phyloP scores from a whole-genome alignment of 192 early-diverging fungal genomes.

The Thoreauomyces humboldtii region DNA sequence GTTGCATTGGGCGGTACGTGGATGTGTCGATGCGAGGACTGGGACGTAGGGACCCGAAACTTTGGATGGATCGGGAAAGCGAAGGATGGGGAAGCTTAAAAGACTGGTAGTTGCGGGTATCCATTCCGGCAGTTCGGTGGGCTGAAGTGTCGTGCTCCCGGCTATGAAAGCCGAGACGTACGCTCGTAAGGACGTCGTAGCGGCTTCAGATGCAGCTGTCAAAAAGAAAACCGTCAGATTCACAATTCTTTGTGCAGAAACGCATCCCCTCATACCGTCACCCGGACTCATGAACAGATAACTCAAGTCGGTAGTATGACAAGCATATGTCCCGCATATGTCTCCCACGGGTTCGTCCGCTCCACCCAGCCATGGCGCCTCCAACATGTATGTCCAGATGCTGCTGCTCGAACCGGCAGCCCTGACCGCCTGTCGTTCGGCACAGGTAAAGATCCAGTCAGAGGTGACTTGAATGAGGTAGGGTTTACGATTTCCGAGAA shows the following conservation, averaged over 20 bases:
- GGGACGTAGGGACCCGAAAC: conserved; percentile 1
- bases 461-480: conserved; percentile 15
- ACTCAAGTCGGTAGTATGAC: conserved; percentile 35
- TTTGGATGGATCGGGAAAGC: conserved; percentile 5
- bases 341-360: conserved; percentile 26
- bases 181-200: conserved; percentile 3
- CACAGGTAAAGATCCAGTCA: conserved; percentile 27
- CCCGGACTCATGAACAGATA: conserved; percentile 25
- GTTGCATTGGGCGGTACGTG: conserved; percentile 2
- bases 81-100: neutral
- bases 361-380: conserved; percentile 35
- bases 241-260: neutral
- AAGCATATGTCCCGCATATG: conserved; percentile 21
- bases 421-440: neutral
- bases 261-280: conserved; percentile 3
- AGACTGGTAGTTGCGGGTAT: neutral
- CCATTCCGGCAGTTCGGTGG: conserved; percentile 3
- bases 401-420: neutral
- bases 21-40: conserved; percentile 9
- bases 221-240: neutral
- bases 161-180: conserved; percentile 8
- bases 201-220: neutral
- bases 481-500: conserved; percentile 16
- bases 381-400: conserved; percentile 25
- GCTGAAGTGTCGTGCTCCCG: neutral